Evolutionary conservation across 2,329 filamentous ascomycete species (phyloP), one percentile per base, ranked within the genome.

Genomic region (Claviceps arundinis): DNA sequence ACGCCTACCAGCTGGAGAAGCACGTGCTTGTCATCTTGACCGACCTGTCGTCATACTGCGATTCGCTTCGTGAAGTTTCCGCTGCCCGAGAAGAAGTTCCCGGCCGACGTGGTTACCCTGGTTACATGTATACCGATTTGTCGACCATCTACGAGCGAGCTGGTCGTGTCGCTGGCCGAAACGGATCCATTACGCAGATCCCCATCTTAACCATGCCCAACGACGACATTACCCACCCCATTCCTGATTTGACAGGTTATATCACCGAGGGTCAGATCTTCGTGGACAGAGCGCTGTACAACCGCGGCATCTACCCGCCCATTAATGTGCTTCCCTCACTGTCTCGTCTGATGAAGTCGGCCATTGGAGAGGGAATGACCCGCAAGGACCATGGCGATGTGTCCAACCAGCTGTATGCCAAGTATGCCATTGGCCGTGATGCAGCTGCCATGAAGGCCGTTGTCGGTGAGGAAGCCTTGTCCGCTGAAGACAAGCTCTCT

Each of bases 101-200:
- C 42, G 93, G 93, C 78, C 91, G 93, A 70, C 91, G 93, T 83
- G 93, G 93, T 80, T 98, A 93, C 76, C 93, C 93, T 51, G 93
- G 93, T 87, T 98, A 98, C 80, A 98, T 98, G 93, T 98, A 98
- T 78, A 98, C 93, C 61, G 94, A 98, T 82, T 87, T 98, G 83
- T 96, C 93, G 55, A 98, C 93, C 66, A 96, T 98, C 64, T 98
- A 98, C 78, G 93, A 98, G 74, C 90, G 93, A 75, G 93, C 93
- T 61, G 93, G 93, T 65, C 93, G 93, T 86, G 93, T 98, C 49
- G 78, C 89, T 65, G 94, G 94, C 62, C 87, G 94, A 62, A 96
- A 97, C 65, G 93, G 94, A 55, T 98, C 93, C 63, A 98, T 98
- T 64, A 98, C 94, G 19, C 93, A 98, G 74, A 96, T 98, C 64